phyloP scores from a whole-genome alignment of 495 filamentous ascomycete species.

The Aspergillus coremiiformis region DNA sequence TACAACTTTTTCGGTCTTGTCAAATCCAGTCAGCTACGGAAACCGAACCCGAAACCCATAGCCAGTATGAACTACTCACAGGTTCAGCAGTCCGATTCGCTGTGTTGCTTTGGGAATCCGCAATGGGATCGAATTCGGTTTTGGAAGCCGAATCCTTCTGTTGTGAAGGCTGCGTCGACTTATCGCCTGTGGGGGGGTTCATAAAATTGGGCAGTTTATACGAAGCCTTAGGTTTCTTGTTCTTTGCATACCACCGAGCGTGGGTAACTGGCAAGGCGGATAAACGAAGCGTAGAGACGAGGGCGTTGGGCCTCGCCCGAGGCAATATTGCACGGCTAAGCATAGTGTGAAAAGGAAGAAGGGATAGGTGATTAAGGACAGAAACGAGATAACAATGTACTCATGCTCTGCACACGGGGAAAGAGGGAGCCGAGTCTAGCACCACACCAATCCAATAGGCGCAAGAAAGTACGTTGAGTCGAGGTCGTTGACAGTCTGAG shows the following conservation, averaged over 20 bases:
- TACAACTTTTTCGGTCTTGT: constrained; percentile 21
- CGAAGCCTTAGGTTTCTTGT: constrained; percentile 37
- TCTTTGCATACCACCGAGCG: constrained; percentile 43
- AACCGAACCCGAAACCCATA: background rate
- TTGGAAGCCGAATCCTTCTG: constrained; percentile 35
- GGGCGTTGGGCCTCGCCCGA: constrained; percentile 38
- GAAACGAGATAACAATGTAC: constrained; percentile 16
- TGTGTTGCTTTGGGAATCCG: constrained; percentile 30
- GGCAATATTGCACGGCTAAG: constrained; percentile 41
- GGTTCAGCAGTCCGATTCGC: constrained; percentile 20
- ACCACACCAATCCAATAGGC: background rate
- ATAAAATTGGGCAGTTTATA: constrained; percentile 38
- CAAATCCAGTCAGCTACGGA: constrained; percentile 12
- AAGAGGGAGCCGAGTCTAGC: background rate
- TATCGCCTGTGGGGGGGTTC: constrained; percentile 23
- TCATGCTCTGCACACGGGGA: constrained; percentile 20
- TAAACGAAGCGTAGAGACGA: constrained; percentile 32
- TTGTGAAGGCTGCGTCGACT: constrained; percentile 20
- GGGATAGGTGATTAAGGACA: constrained; percentile 7
- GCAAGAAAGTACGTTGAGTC: background rate
- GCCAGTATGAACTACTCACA: constrained; percentile 19
- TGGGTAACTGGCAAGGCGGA: constrained; percentile 28
- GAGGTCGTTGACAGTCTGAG: background rate
- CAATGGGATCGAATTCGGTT: constrained; percentile 37
- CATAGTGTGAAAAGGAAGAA: constrained; percentile 24